These are phyloP conservation scores for Sorghum bicolor DNA, from an alignment of 176 grass and related monocot species.

Conservation along the genomic window Sorghum_bicolor_NCBIv3 NC_012875.2:14548001-14548500, in stretches of 20 bases:
- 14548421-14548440: conserved; percentile 42
- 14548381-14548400: conserved; percentile 44
- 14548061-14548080: background rate
- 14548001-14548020: conserved; percentile 95
- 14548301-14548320: background rate
- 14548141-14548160: conserved; percentile 93
- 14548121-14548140: conserved; percentile 72
- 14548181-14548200: conserved; percentile 90
- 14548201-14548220: conserved; percentile 98
- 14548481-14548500: conserved; percentile 13
- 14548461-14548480: conserved; percentile 51
- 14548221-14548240: conserved; percentile 95
- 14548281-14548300: conserved; percentile 1
- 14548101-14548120: background rate
- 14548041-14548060: background rate
- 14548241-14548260: conserved; percentile 48
- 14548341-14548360: conserved; percentile 94
- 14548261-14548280: background rate
- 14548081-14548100: background rate
- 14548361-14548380: conserved; percentile 53
- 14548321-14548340: conserved; percentile 70
- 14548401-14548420: conserved; percentile 31
- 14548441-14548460: conserved; percentile 52
- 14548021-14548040: conserved; percentile 34
- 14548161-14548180: conserved; percentile 78